Percentiles rank a stretch among this genome's conserved stretches.
Conservation (phyloP, 2,329 filamentous ascomycete species). For the Xylariomycetidae sp. region DNA sequence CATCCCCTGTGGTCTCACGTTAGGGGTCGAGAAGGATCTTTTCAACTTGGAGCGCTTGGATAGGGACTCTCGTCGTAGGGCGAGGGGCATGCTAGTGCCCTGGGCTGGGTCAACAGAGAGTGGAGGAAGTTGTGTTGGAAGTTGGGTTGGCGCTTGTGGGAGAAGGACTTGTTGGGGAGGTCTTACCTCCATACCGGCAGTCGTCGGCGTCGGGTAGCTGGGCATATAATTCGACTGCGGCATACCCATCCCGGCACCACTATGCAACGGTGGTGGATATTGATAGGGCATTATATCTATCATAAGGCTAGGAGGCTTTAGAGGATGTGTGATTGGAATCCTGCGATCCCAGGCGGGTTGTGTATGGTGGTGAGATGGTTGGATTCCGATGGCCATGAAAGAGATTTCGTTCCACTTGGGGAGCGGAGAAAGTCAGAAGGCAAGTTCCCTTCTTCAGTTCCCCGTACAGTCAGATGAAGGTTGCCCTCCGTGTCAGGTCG, state of each 20-base stretch:
- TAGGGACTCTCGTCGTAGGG: constrained; percentile 33
- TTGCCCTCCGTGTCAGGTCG: constrained; percentile 10
- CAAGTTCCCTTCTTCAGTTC: constrained; percentile 8
- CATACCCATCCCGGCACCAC: constrained; percentile 37
- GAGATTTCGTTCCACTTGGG: constrained; percentile 4
- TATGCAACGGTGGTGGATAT: constrained; percentile 40
- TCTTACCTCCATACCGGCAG: constrained; percentile 28
- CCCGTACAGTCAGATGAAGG: constrained; percentile 3
- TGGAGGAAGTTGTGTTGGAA: constrained; percentile 23
- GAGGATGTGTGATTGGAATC: constrained; percentile 23
- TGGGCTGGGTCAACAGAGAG: constrained; percentile 23
- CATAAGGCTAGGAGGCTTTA: constrained; percentile 27
- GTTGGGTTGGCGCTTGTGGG: constrained; percentile 15
- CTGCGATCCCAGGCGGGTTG: constrained; percentile 26
- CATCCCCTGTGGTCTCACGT: constrained; percentile 38
- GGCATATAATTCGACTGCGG: constrained; percentile 33
- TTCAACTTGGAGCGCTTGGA: constrained; percentile 38
- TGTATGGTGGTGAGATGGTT: constrained; percentile 27
- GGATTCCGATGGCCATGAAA: constrained; percentile 33
- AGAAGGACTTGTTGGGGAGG: constrained; percentile 17
- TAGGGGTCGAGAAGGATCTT: constrained; percentile 47
- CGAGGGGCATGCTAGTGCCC: constrained; percentile 26
- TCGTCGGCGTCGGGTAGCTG: constrained; percentile 21
- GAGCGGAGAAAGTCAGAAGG: constrained; percentile 3
- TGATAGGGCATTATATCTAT: constrained; percentile 46